phyloP scores from a whole-genome alignment of 2,329 filamentous ascomycete genomes.

The Cladophialophora exuberans region DNA sequence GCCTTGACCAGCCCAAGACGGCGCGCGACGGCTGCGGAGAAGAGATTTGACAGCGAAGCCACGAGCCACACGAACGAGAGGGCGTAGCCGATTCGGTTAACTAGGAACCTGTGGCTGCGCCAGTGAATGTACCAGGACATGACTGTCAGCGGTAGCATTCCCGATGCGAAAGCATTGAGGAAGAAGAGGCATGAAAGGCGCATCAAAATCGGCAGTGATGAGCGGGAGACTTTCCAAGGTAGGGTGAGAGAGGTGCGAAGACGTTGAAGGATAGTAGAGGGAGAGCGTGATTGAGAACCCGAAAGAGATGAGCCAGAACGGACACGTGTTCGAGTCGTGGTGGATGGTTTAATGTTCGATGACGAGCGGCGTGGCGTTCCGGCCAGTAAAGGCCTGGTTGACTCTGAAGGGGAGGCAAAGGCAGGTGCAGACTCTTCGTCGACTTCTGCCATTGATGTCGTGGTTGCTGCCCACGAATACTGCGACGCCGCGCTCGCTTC shows the following conservation, averaged over 20 bases:
- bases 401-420: constrained; percentile 25
- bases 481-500: constrained; percentile 13
- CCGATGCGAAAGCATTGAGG: constrained; percentile 70
- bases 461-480: constrained; percentile 19
- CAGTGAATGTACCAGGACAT: constrained; percentile 37
- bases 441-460: constrained; percentile 3
- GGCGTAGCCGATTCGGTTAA: constrained; percentile 36
- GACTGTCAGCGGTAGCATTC: constrained; percentile 63
- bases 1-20: constrained; percentile 64
- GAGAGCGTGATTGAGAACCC: constrained; percentile 1
- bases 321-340: neutral
- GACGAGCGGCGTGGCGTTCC: constrained; percentile 5
- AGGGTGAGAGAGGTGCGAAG: constrained; percentile 25
- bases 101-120: constrained; percentile 18
- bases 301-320: constrained; percentile 3
- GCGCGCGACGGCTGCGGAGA: constrained; percentile 66
- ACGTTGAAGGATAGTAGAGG: constrained; percentile 8
- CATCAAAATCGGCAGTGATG: constrained; percentile 60
- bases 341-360: constrained; percentile 11
- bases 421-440: constrained; percentile 26
- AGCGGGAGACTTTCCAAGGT: constrained; percentile 41
- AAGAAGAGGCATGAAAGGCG: constrained; percentile 69
- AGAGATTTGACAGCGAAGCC: constrained; percentile 48
- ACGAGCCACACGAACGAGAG: constrained; percentile 57
- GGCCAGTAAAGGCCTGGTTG: constrained; percentile 15